phyloP scores from a whole-genome alignment of 2,329 filamentous ascomycete genomes.

The Trichoderma atroviride region DNA sequence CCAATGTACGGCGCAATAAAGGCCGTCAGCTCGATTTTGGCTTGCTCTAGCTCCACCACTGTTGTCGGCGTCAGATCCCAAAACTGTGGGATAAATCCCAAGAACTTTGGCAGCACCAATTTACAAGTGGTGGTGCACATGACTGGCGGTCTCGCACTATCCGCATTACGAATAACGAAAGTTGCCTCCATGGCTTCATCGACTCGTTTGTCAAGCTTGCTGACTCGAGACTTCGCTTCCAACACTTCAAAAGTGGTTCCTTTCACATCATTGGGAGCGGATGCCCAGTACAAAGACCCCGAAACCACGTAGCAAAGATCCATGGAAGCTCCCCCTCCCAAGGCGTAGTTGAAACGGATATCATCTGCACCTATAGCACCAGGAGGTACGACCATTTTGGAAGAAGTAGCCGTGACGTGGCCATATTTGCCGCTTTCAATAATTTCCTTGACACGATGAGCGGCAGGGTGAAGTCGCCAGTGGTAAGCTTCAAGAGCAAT shows the following conservation, averaged over 20 bases:
- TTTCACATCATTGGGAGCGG: constrained; percentile 2
- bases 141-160: neutral
- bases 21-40: neutral
- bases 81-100: constrained; percentile 6
- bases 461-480: neutral
- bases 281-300: neutral
- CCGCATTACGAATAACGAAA: neutral
- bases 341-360: constrained; percentile 1
- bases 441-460: neutral
- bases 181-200: constrained; percentile 1
- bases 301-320: constrained; percentile 8
- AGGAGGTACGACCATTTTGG: neutral
- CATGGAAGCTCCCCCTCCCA: constrained; percentile 13
- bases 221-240: neutral
- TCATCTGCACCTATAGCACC: neutral
- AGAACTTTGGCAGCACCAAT: neutral
- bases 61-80: neutral
- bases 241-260: neutral
- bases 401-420: neutral
- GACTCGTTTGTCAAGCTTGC: neutral
- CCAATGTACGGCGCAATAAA: neutral
- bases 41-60: constrained; percentile 2
- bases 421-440: constrained; percentile 5
- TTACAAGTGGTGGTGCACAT: neutral
- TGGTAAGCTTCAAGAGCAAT: constrained; percentile 2